Evolutionary conservation across 1,139 yeast genomes (phyloP).

Genomic region (Geotrichum histeridarum): DNA sequence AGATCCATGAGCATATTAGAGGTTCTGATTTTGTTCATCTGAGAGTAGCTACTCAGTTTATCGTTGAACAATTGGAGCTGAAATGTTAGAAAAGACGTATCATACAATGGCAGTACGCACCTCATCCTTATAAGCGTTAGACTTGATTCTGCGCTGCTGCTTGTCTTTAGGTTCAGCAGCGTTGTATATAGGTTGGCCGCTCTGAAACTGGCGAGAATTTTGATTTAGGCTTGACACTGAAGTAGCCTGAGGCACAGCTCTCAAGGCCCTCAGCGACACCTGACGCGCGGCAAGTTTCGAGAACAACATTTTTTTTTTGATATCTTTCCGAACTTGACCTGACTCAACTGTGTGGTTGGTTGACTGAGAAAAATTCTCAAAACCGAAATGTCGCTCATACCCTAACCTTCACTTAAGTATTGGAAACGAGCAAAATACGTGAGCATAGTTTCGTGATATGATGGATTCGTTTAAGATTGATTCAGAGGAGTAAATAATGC

Average conservation of each 20-base stretch:
- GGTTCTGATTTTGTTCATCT: slow-evolving; percentile 13
- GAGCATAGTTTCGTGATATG: too few species aligned
- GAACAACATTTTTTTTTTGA: slow-evolving; percentile 13
- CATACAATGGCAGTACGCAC: neutral
- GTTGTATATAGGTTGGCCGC: slow-evolving; percentile 7
- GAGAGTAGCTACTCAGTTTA: slow-evolving; percentile 17
- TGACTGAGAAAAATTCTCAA: neutral
- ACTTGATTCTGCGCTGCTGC: slow-evolving; percentile 9
- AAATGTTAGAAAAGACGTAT: neutral
- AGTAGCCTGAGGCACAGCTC: slow-evolving; percentile 19
- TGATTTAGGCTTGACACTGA: slow-evolving; percentile 13
- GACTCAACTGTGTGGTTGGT: neutral
- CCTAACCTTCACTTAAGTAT: neutral
- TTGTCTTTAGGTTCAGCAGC: neutral
- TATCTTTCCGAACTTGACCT: neutral
- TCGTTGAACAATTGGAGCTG: slow-evolving; percentile 16
- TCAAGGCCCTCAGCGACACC: slow-evolving; percentile 19
- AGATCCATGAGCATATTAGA: slow-evolving; percentile 24
- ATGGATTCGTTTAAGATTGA: too few species aligned
- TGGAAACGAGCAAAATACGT: too few species aligned
- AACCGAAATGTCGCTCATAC: neutral
- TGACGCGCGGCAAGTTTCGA: slow-evolving; percentile 20
- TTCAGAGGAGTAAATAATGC: neutral
- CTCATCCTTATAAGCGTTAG: slow-evolving; percentile 13
- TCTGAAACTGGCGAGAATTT: slow-evolving; percentile 16